These are phyloP conservation scores for Xylaria sp. DNA, from an alignment of 2,329 filamentous ascomycete species.

Conservation along the genomic window DNA sequence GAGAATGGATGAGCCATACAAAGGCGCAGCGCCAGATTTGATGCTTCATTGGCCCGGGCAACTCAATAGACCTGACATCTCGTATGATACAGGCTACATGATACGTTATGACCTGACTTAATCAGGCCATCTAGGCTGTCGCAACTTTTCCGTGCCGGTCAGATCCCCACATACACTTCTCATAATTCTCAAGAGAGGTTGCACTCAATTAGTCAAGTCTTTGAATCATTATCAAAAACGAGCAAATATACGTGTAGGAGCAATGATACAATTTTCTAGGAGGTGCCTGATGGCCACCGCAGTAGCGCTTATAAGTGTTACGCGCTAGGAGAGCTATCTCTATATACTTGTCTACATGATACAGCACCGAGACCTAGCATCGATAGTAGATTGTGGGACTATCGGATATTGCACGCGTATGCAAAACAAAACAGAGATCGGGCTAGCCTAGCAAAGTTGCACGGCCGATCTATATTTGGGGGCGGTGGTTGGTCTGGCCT, in stretches of 20 bases:
- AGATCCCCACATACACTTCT: background rate
- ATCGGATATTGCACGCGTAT: background rate
- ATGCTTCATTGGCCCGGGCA: background rate
- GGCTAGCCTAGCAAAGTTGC: background rate
- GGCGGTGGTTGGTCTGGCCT: background rate
- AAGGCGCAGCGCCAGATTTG: background rate
- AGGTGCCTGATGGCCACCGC: background rate
- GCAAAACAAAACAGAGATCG: background rate
- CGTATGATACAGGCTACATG: too few species aligned
- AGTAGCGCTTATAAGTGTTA: background rate
- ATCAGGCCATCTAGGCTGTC: background rate
- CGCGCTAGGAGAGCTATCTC: background rate
- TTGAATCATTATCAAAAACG: too few species aligned
- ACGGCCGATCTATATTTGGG: constrained; percentile 4
- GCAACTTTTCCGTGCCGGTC: background rate
- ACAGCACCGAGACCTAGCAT: background rate
- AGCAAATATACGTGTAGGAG: background rate
- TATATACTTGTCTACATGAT: background rate
- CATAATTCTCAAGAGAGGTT: background rate
- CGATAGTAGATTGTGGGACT: background rate
- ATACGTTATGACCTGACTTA: background rate
- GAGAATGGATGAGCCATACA: background rate
- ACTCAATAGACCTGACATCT: background rate
- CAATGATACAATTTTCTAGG: background rate
- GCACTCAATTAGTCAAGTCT: too few species aligned